These are phyloP conservation scores for Circinella minor DNA, from an alignment of 371 early-diverging fungal species.

Conservation along the genomic window DNA sequence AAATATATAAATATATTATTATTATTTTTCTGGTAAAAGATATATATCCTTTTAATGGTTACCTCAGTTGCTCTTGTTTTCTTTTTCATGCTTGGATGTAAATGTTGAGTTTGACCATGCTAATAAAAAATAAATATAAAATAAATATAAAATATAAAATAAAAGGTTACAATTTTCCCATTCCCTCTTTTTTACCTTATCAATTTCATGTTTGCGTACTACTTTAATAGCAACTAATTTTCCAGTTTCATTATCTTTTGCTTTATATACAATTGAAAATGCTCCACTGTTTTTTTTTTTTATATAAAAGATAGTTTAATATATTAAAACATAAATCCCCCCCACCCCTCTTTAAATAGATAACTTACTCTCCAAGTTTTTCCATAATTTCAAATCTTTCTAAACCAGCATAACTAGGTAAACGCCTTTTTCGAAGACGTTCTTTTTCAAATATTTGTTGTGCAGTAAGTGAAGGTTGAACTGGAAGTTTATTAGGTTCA, in stretches of 20 bases:
- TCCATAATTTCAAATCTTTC: constrained; percentile 63
- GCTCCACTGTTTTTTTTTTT: constrained; percentile 62
- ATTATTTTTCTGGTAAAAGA: no score
- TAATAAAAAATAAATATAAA: background rate
- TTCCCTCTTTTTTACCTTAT: constrained; percentile 40
- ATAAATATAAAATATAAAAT: constrained; percentile 28
- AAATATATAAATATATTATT: no score
- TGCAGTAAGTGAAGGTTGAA: constrained; percentile 22
- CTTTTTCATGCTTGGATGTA: constrained; percentile 21
- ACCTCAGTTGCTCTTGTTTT: constrained; percentile 21
- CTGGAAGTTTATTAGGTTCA: constrained; percentile 9
- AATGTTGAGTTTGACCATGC: constrained; percentile 19
- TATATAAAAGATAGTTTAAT: background rate
- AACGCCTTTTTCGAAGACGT: constrained; percentile 33
- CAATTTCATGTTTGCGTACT: constrained; percentile 66
- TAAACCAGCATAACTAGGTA: constrained; percentile 61
- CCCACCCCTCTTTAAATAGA: background rate
- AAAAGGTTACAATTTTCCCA: background rate
- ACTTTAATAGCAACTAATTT: constrained; percentile 84
- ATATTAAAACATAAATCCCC: background rate
- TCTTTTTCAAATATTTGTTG: constrained; percentile 41
- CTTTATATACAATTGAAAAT: constrained; percentile 83
- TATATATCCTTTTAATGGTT: no score
- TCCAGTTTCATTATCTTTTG: constrained; percentile 58
- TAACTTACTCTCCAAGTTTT: constrained; percentile 75